Conservation (phyloP, 2,329 filamentous ascomycete genomes). For the Pestalotiopsis fici region DNA sequence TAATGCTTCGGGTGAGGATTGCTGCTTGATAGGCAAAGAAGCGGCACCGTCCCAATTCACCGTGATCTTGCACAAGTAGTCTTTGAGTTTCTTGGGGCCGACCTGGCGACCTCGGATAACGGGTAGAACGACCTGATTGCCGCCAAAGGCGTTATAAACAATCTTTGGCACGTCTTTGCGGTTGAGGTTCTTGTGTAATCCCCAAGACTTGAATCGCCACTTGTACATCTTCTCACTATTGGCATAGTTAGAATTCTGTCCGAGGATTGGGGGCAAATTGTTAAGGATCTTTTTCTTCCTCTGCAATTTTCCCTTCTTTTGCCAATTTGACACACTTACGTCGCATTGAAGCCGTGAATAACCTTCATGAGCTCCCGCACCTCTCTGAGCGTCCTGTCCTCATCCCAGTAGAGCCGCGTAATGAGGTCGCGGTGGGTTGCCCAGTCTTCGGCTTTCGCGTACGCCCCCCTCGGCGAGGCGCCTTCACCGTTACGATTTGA, state of each 20-base stretch:
- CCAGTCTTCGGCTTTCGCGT: not conserved
- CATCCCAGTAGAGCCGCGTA: not conserved
- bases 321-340: not conserved
- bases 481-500: not conserved
- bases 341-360: not conserved
- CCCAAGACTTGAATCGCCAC: not conserved
- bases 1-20: not conserved
- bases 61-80: not conserved
- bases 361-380: not conserved
- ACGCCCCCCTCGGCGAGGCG: not conserved
- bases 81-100: not conserved
- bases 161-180: not conserved
- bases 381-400: not conserved
- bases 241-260: not conserved
- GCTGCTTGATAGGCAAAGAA: not conserved
- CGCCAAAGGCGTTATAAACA: not conserved
- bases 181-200: not conserved
- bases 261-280: not conserved
- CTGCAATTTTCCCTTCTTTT: no score
- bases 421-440: not conserved
- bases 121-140: not conserved
- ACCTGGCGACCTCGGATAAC: not conserved
- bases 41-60: not conserved
- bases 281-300: no score
- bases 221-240: not conserved